phyloP scores from a whole-genome alignment of 768 basidiomycete species.

The Pholiota molesta region DNA sequence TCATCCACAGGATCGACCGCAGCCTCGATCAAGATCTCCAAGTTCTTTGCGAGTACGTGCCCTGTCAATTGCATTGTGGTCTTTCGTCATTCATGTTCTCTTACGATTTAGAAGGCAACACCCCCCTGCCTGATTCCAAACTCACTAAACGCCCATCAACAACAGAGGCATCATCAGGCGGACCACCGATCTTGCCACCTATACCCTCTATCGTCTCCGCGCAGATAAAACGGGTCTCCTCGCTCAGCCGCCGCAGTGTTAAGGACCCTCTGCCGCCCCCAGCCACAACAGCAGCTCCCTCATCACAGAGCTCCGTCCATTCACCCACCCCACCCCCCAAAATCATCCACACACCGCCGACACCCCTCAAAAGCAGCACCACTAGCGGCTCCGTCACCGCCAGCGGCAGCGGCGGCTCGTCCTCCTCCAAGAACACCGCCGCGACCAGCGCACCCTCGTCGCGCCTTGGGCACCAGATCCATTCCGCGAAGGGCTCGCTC shows the following conservation, averaged over 20 bases:
- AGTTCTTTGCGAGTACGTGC: conserved; percentile 34
- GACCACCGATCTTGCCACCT: conserved; percentile 21
- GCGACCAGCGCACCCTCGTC: conserved; percentile 6
- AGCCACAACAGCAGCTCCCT: neutral
- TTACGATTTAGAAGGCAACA: conserved; percentile 18
- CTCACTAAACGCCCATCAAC: conserved; percentile 13
- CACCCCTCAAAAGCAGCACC: conserved; percentile 23
- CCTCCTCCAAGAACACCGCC: conserved; percentile 6
- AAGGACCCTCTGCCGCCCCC: conserved; percentile 21
- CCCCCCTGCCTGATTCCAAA: conserved; percentile 12
- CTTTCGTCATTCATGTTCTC: conserved; percentile 5
- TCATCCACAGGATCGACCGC: conserved; percentile 31
- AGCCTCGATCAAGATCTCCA: conserved; percentile 32
- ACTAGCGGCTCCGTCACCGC: conserved; percentile 14
- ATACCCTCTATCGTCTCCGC: conserved; percentile 32
- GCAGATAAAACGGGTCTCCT: conserved; percentile 32
- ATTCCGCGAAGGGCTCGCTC: conserved; percentile 32
- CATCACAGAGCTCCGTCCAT: neutral
- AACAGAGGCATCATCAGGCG: conserved; percentile 1
- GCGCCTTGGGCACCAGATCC: conserved; percentile 5
- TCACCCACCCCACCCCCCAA: conserved; percentile 25
- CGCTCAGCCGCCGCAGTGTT: conserved; percentile 28
- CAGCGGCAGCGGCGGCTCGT: conserved; percentile 11
- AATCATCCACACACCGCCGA: conserved; percentile 37
- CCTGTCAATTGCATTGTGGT: neutral